Percentiles rank a stretch among this genome's conserved stretches.
Evolutionary conservation across 1,139 yeast species (phyloP).

Genomic region (Debaryomycetaceae sp.): DNA sequence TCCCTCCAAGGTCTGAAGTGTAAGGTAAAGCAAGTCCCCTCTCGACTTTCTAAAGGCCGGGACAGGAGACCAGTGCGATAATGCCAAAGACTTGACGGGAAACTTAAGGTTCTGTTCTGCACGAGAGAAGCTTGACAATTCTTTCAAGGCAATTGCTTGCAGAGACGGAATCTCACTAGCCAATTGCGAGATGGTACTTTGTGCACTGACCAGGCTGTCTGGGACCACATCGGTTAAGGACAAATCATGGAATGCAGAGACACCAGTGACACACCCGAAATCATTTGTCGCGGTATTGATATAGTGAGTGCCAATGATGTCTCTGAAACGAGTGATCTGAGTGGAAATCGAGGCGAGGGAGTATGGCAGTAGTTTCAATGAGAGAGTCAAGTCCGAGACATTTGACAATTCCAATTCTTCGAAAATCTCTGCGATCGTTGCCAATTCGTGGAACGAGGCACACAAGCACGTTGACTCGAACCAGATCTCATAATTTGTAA

Average conservation of each 20-base stretch:
- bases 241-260: slow-evolving; percentile 17
- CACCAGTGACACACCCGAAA: slow-evolving; percentile 12
- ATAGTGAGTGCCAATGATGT: slow-evolving; percentile 33
- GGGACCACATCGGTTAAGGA: slow-evolving; percentile 18
- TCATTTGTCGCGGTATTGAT: slow-evolving; percentile 21
- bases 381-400: slow-evolving; percentile 11
- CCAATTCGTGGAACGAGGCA: slow-evolving; percentile 21
- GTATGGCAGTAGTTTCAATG: slow-evolving; percentile 24
- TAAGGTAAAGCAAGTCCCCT: slow-evolving; percentile 77
- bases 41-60: slow-evolving; percentile 50
- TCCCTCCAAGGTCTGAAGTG: slow-evolving; percentile 68
- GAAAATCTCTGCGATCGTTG: slow-evolving; percentile 21
- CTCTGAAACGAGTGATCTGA: slow-evolving; percentile 33
- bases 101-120: no score
- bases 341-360: slow-evolving; percentile 28
- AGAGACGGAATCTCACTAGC: slow-evolving; percentile 8
- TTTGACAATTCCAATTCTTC: slow-evolving; percentile 13
- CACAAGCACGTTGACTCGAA: slow-evolving; percentile 25
- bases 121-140: slow-evolving; percentile 8
- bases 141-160: slow-evolving; percentile 4
- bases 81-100: slow-evolving; percentile 43
- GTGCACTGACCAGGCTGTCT: no score
- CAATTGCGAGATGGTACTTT: slow-evolving; percentile 8
- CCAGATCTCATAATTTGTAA: slow-evolving; percentile 48
- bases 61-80: slow-evolving; percentile 86